Base-by-base conservation (phyloP, 352 stramenopile genomes). In the Phytophthora fragariae region DNA sequence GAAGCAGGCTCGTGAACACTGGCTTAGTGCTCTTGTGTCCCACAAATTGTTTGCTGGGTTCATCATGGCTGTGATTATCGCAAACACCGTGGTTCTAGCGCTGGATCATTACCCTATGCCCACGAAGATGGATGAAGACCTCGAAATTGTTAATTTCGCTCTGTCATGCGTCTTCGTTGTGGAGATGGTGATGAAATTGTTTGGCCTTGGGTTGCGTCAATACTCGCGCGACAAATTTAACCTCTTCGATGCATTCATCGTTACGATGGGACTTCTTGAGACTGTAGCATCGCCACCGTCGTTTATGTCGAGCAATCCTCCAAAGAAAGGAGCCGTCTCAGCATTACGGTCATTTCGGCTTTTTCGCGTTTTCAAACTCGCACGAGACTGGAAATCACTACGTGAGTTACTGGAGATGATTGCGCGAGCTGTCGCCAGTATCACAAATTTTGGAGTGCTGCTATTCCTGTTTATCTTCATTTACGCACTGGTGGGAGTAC, bases 381-480 rank as follows among this genome's bases (percentile, higher is more conserved):
- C 96, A 24, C 91, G 93, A 21, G 81, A 95, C 47, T 99, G 96
- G 97, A 86, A 90, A 57, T 93, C 86, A 0, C 75, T 99, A 33
- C 90, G 97, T n/a, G 89, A 95, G 14, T 81, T 99, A 12, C 75
- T 99, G 7, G 68, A 86, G 14, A 96, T 97, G 65, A 98, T 99
- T n/a, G 68, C 75, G 19, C 79, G 89, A 29, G 96, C 96, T 5
- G 82, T 98, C n/a, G 84, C 92, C 0, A 98, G 98, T 37, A 96
- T 99, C 46, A 81, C 79, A 5, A 98, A 98, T 76, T 99, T 99
- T 65, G 91, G 76, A 0, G 82, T 99, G 46, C 88, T 99, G 7
- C 82, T 99, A 9, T 89, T 98, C 59, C 82, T 99, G 17, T 98
- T 98, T 73, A 97, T 98, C 61, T 98, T 98, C 74, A 98, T 99